Evolutionary conservation across 1,139 yeast species (phyloP).

Genomic region (Kodamaea plutei): DNA sequence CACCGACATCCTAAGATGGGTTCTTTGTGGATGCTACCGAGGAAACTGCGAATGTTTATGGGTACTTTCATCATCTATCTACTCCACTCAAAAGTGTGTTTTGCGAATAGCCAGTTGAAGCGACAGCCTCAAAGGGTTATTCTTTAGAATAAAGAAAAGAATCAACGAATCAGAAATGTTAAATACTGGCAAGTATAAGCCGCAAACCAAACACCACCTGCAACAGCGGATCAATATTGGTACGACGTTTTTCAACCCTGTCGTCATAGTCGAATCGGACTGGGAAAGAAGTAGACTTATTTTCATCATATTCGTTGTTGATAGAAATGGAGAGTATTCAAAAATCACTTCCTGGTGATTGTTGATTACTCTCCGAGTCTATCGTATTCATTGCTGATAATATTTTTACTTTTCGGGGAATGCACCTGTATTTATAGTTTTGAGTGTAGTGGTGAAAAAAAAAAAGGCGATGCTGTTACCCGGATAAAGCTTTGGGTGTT

Average conservation of each 20-base stretch:
- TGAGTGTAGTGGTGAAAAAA: too few species aligned
- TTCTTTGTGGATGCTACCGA: conserved; percentile 79
- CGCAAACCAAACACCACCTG: conserved; percentile 31
- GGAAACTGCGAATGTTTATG: conserved; percentile 90
- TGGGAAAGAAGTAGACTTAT: conserved; percentile 71
- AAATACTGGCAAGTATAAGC: conserved; percentile 86
- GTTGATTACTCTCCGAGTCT: conserved; percentile 4
- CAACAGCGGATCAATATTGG: conserved; percentile 31
- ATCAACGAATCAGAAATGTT: conserved; percentile 58
- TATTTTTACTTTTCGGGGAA: conserved; percentile 6
- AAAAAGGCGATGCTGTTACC: too few species aligned
- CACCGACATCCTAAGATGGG: conserved; percentile 82
- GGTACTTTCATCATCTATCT: conserved; percentile 62
- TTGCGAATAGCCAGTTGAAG: conserved; percentile 10
- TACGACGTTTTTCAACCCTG: conserved; percentile 64
- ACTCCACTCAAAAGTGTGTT: conserved; percentile 1
- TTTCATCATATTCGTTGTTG: conserved; percentile 45
- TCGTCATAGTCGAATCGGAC: conserved; percentile 86
- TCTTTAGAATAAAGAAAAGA: too few species aligned
- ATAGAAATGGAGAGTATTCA: conserved; percentile 7
- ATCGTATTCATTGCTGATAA: conserved; percentile 4
- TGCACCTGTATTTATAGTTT: conserved; percentile 10
- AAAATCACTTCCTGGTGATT: conserved; percentile 6
- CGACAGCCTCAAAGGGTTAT: conserved; percentile 11
- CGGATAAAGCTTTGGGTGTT: too few species aligned